A percentile compares a stretch with the other conserved stretches of the same genome.
phyloP scores from a whole-genome alignment of 2,329 filamentous ascomycete species.

The Alternaria incomplexa region DNA sequence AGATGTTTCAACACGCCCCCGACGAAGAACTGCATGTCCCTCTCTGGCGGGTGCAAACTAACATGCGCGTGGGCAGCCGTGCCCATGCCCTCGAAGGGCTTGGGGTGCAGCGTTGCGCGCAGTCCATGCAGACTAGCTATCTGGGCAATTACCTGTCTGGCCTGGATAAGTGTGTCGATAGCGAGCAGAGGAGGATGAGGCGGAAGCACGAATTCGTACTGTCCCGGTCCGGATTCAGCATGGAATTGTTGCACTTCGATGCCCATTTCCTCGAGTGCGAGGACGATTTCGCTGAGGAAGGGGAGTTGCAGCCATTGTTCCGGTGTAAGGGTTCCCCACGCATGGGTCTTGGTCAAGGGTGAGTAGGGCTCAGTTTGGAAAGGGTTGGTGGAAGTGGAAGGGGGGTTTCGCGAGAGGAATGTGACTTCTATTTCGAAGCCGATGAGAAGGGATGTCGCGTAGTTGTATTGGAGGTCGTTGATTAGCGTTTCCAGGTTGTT shows the following conservation, averaged over 20 bases:
- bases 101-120: conserved; percentile 75
- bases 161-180: conserved; percentile 73
- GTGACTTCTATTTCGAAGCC: conserved; percentile 86
- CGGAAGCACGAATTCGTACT: conserved; percentile 78
- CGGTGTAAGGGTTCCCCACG: conserved; percentile 71
- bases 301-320: conserved; percentile 66
- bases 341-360: conserved; percentile 68
- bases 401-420: conserved; percentile 62
- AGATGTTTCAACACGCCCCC: conserved; percentile 73
- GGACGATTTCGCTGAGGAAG: conserved; percentile 70
- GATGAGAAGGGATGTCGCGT: conserved; percentile 65
- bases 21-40: conserved; percentile 70
- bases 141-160: conserved; percentile 71
- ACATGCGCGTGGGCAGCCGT: conserved; percentile 74
- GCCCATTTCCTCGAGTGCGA: conserved; percentile 64
- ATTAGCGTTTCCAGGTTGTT: conserved; percentile 55
- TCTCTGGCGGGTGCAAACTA: conserved; percentile 62
- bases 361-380: conserved; percentile 34
- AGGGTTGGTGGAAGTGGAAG: conserved; percentile 29
- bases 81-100: conserved; percentile 67
- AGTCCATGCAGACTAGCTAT: conserved; percentile 68
- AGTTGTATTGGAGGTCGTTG: conserved; percentile 57
- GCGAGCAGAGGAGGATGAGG: conserved; percentile 68
- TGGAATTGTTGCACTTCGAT: conserved; percentile 77
- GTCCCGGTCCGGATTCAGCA: conserved; percentile 73